Evolutionary conservation across 1,284 basidiomycete genomes (phyloP).

Genomic region (Microbotryum saponariae): DNA sequence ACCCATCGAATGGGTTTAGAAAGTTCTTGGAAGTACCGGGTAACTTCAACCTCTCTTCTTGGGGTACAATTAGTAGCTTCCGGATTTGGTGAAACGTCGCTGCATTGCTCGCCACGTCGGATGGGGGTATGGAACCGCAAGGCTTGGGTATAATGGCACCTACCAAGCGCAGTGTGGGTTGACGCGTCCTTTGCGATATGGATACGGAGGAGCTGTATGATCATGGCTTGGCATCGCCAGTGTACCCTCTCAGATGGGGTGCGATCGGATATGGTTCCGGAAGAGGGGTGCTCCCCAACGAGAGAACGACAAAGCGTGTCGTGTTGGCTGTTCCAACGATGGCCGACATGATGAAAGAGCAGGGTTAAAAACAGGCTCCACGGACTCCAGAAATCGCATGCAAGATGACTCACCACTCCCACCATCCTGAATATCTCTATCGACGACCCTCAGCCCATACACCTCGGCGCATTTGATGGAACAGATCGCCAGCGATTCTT

Average conservation of each 20-base stretch:
- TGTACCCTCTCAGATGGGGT: too few species aligned
- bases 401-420: conserved; percentile 22
- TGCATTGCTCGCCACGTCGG: too few species aligned
- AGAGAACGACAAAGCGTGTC: conserved; percentile 24
- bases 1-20: conserved; percentile 62
- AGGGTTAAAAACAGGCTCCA: neutral
- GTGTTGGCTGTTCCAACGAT: conserved; percentile 20
- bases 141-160: too few species aligned
- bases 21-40: neutral
- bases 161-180: too few species aligned
- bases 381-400: neutral
- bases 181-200: too few species aligned
- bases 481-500: conserved; percentile 31
- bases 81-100: too few species aligned
- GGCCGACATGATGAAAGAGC: neutral
- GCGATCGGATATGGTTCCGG: conserved; percentile 7
- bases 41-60: too few species aligned
- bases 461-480: conserved; percentile 33
- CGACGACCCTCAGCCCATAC: conserved; percentile 29
- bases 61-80: neutral
- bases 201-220: too few species aligned
- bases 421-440: conserved; percentile 34
- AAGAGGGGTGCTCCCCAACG: neutral
- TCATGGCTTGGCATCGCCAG: too few species aligned
- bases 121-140: too few species aligned